Percentiles rank a stretch among this genome's conserved stretches.
Conservation (phyloP, 1,284 basidiomycete species). For the Apiotrichum sp. region DNA sequence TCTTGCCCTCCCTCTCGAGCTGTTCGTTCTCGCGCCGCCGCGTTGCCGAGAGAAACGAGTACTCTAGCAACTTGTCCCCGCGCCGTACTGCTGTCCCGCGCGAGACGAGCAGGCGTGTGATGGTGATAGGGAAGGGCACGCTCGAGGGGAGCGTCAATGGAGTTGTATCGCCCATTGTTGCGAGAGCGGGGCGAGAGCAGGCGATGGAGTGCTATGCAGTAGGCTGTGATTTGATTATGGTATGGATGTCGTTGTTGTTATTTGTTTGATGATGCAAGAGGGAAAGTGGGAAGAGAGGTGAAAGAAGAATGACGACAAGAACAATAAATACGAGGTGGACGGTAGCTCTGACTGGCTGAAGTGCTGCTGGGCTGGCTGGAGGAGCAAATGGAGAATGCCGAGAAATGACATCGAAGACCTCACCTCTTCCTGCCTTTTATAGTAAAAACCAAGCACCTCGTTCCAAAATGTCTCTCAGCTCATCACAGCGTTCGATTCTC, state of each 20-base stretch:
- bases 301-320: no score
- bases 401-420: no score
- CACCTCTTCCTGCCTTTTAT: no score
- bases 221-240: background rate
- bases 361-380: no score
- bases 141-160: conserved; percentile 55
- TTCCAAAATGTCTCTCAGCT: no score
- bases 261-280: background rate
- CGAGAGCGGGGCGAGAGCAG: background rate
- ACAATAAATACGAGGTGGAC: no score
- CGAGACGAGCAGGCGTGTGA: conserved; percentile 59
- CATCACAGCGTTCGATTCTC: no score
- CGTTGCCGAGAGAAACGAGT: conserved; percentile 57
- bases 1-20: conserved; percentile 13
- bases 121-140: conserved; percentile 71
- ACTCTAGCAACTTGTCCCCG: conserved; percentile 68
- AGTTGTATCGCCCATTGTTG: conserved; percentile 35
- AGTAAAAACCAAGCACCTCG: no score
- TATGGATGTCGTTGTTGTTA: background rate
- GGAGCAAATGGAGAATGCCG: no score
- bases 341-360: no score
- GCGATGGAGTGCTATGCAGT: no score
- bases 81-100: conserved; percentile 54
- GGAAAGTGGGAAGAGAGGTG: background rate
- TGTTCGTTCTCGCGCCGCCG: conserved; percentile 14